A percentile compares a stretch with the other conserved stretches of the same genome.
phyloP scores from a whole-genome alignment of 345 rosid species.

The Ceriops zippeliana region DNA sequence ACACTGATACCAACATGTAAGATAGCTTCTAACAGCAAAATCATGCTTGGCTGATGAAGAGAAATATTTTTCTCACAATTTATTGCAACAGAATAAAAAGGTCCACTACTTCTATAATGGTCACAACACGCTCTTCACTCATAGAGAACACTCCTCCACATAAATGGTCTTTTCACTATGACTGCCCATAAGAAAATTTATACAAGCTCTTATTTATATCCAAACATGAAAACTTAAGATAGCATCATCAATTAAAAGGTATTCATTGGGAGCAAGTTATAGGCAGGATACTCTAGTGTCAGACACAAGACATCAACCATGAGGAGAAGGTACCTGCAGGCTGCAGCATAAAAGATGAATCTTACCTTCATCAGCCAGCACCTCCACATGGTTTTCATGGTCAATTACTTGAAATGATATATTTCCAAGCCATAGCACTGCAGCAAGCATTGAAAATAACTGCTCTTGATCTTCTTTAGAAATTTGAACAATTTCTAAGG shows the following conservation, averaged over 20 bases:
- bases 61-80: too few species aligned
- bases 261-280: not conserved
- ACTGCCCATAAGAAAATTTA: not conserved
- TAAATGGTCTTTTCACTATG: not conserved
- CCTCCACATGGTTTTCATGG: slow-evolving; percentile 83
- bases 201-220: not conserved
- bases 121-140: not conserved
- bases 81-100: too few species aligned
- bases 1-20: too few species aligned
- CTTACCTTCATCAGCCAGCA: slow-evolving; percentile 75
- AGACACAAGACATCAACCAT: too few species aligned
- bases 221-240: slow-evolving; percentile 2
- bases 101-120: not conserved
- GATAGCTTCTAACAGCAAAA: too few species aligned
- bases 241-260: not conserved
- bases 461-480: slow-evolving; percentile 70
- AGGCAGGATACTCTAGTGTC: not conserved
- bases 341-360: slow-evolving; percentile 10
- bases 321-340: not conserved
- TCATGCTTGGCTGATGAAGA: too few species aligned
- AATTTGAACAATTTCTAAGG: slow-evolving; percentile 67
- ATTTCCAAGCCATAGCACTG: slow-evolving; percentile 87
- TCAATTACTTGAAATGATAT: slow-evolving; percentile 66
- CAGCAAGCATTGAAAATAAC: slow-evolving; percentile 77
- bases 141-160: not conserved